A percentile compares a stretch with the other conserved stretches of the same genome.
phyloP scores from a whole-genome alignment of 176 grass and related monocot genomes.

The Hsuehochloa calcarea region DNA sequence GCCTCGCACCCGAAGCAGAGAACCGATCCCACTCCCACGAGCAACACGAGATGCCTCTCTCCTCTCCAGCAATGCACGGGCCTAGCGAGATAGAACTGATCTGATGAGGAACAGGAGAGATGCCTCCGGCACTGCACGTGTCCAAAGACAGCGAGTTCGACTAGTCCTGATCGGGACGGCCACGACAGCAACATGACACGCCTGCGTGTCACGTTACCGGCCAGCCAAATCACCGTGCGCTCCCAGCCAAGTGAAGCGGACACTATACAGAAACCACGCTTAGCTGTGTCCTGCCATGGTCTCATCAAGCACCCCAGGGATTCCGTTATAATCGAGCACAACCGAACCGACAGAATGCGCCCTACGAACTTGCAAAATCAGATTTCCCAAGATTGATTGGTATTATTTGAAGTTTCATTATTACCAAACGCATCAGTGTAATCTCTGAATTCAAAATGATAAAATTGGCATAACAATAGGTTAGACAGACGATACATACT shows the following conservation, averaged over 20 bases:
- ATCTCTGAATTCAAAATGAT: too few relatives aligned
- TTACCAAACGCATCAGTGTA: too few relatives aligned
- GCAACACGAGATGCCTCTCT: background rate
- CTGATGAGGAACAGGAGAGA: background rate
- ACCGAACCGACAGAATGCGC: background rate
- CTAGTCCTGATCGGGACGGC: slow-evolving; percentile 22
- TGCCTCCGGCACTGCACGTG: slow-evolving; percentile 27
- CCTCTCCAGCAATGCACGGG: background rate
- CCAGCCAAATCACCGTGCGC: slow-evolving; percentile 1
- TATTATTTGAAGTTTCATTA: too few relatives aligned
- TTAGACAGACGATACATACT: too few relatives aligned
- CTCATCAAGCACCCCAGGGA: background rate
- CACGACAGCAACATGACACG: slow-evolving; percentile 10
- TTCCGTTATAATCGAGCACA: background rate
- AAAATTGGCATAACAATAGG: too few relatives aligned
- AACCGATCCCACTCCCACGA: background rate
- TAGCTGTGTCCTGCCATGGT: background rate
- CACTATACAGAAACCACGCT: background rate
- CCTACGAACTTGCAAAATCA: background rate
- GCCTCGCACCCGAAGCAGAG: background rate
- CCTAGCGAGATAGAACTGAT: background rate
- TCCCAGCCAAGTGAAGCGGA: background rate
- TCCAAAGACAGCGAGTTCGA: background rate
- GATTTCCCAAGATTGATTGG: too few relatives aligned
- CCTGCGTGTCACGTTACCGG: background rate